Base-by-base conservation (phyloP, 768 basidiomycete genomes). In the Suillus paluster region DNA sequence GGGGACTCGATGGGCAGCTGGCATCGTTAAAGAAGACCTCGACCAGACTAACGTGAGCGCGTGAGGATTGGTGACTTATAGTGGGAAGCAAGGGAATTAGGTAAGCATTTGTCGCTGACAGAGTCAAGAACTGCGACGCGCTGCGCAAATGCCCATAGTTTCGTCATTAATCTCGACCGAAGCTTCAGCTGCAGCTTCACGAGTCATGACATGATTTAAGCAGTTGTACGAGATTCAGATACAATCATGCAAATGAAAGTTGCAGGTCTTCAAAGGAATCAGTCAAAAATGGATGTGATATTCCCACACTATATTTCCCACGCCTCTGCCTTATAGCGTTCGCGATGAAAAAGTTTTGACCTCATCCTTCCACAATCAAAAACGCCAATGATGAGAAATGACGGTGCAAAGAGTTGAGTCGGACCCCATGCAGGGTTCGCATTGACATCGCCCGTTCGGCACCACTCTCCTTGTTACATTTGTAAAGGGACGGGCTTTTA, bases 371-470 rank as follows among this genome's bases (percentile, higher is more conserved):
- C 79, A 80, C 80, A 73, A 79, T 80, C 79, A 80, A 74, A 71
- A 75, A 71, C 79, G 79, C 72, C 77, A 15, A 78, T 84, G 83
- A 84, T 73, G 84, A 84, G 80, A 83, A 75, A 68, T 67, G 67
- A 68, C 74, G 83, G 83, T 82, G 84, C 84, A 86, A 77, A 75
- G 83, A 79, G 80, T 78, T 83, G 84, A 86, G 84, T 78, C 65
- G 67, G 78, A 76, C 76, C 79, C 78, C 70, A 66, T 70, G 75
- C 65, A 48, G 71, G 78, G 81, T 77, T 78, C 68, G 79, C 83
- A 66, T 75, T 86, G 84, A 86, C 83, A 82, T 84, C 80, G 84
- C 79, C 83, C 83, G 84, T 86, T 84, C 80, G 84, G 84, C 84
- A 82, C 81, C 81, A 74, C 76, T 77, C 59, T 70, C 78, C 84